These are phyloP conservation scores for Beauveria brongniartii DNA, from an alignment of 2,329 filamentous ascomycete species.

Conservation along the genomic window DNA sequence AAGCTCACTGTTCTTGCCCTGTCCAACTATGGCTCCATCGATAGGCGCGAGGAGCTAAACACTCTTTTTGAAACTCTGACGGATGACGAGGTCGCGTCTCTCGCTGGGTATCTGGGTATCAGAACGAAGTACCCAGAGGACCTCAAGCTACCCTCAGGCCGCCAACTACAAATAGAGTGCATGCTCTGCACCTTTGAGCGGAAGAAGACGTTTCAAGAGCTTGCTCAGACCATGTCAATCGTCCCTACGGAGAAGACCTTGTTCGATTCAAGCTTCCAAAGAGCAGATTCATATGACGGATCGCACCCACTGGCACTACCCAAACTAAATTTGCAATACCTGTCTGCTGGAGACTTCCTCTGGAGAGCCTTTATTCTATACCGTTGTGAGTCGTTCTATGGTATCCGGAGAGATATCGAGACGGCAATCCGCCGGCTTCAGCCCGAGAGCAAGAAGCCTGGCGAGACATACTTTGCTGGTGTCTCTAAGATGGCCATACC, in stretches of 20 bases:
- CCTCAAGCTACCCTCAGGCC: conserved; percentile 53
- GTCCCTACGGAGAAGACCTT: conserved; percentile 78
- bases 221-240: conserved; percentile 59
- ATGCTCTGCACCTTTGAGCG: conserved; percentile 69
- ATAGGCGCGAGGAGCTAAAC: conserved; percentile 70
- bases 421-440: conserved; percentile 70
- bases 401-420: conserved; percentile 86
- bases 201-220: conserved; percentile 74
- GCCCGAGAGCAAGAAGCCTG: conserved; percentile 55
- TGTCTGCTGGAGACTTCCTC: conserved; percentile 92
- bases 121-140: conserved; percentile 74
- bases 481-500: conserved; percentile 89
- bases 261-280: conserved; percentile 69
- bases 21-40: conserved; percentile 85
- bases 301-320: conserved; percentile 82
- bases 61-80: conserved; percentile 64
- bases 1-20: conserved; percentile 87
- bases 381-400: conserved; percentile 85
- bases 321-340: conserved; percentile 90
- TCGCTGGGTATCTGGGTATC: conserved; percentile 67
- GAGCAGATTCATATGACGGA: conserved; percentile 82
- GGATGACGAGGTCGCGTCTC: conserved; percentile 62
- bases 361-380: conserved; percentile 90
- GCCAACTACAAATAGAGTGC: conserved; percentile 60
- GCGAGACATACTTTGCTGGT: conserved; percentile 68